phyloP scores from a whole-genome alignment of 352 stramenopile genomes.

The Globisporangium cederbergense region DNA sequence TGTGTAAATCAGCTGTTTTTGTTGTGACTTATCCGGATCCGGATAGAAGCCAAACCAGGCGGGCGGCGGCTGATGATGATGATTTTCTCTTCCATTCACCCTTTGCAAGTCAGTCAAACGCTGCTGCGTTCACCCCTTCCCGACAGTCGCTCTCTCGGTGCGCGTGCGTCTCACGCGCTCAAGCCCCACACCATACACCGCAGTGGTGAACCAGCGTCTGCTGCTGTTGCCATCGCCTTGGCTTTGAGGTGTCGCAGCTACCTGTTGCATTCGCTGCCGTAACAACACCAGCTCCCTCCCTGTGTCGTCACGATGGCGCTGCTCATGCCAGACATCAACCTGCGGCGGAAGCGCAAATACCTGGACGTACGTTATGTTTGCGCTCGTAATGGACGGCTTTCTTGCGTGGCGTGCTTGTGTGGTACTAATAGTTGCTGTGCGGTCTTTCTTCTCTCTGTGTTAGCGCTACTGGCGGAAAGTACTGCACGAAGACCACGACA shows the following conservation, averaged over 20 bases:
- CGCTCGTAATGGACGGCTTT: not conserved
- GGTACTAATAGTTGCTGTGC: constrained; percentile 6
- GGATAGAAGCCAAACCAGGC: too few species aligned
- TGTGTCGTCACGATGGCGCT: constrained; percentile 33
- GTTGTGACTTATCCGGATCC: too few species aligned
- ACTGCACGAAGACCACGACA: constrained; percentile 27
- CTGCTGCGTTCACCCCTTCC: not conserved
- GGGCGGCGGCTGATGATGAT: not conserved
- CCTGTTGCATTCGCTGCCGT: not conserved
- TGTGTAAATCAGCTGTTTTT: not conserved
- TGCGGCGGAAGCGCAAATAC: constrained; percentile 52
- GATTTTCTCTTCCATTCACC: constrained; percentile 9
- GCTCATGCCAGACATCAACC: constrained; percentile 67
- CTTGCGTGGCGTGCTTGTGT: not conserved
- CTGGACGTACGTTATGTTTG: constrained; percentile 36
- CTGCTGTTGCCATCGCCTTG: not conserved
- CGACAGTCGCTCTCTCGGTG: not conserved
- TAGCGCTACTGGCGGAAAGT: constrained; percentile 44
- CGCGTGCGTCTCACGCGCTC: not conserved
- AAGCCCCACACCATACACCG: too few species aligned
- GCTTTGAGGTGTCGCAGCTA: not conserved
- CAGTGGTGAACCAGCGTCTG: not conserved
- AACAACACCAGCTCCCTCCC: not conserved
- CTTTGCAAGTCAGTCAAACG: not conserved
- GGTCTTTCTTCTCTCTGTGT: not conserved